Percentiles rank a stretch among this genome's conserved stretches.
These are phyloP conservation scores for Hortaea werneckii DNA, from an alignment of 2,329 filamentous ascomycete genomes.

Conservation along the genomic window DNA sequence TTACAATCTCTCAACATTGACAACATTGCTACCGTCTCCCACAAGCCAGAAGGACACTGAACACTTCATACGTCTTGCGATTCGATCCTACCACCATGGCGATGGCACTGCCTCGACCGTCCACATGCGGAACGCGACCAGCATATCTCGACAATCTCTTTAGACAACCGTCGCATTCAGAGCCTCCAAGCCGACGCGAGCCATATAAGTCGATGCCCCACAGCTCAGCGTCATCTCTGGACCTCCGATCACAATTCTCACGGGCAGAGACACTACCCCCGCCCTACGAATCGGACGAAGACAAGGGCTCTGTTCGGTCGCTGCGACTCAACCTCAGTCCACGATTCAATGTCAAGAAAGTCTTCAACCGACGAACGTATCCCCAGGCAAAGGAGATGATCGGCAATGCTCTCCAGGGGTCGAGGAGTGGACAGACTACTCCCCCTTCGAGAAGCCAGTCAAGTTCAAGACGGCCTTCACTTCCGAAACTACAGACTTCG, in stretches of 20 bases:
- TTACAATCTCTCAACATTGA: too few relatives aligned
- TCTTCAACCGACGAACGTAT: slow-evolving; percentile 18
- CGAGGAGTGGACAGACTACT: too few relatives aligned
- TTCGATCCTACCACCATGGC: slow-evolving; percentile 15
- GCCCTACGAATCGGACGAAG: slow-evolving; percentile 17
- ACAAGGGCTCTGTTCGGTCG: slow-evolving; percentile 5
- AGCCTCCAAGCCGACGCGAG: too few relatives aligned
- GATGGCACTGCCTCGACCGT: slow-evolving; percentile 15
- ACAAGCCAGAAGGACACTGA: too few relatives aligned
- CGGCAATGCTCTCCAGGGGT: neutral
- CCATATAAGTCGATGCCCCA: too few relatives aligned
- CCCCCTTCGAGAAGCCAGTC: too few relatives aligned
- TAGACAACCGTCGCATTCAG: slow-evolving; percentile 11
- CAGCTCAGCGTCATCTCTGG: slow-evolving; percentile 5
- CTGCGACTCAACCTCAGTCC: slow-evolving; percentile 4
- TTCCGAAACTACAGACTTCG: slow-evolving; percentile 16
- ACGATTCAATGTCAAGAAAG: slow-evolving; percentile 12
- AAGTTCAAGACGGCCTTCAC: slow-evolving; percentile 11
- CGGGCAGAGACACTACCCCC: slow-evolving; percentile 16
- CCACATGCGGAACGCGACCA: slow-evolving; percentile 14
- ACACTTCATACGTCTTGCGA: too few relatives aligned
- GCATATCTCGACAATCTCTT: slow-evolving; percentile 24
- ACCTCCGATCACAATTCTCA: slow-evolving; percentile 12
- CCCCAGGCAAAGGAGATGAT: slow-evolving; percentile 10
- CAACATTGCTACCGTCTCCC: too few relatives aligned